phyloP scores from a whole-genome alignment of 495 filamentous ascomycete species.

The Aspergillus wentii region DNA sequence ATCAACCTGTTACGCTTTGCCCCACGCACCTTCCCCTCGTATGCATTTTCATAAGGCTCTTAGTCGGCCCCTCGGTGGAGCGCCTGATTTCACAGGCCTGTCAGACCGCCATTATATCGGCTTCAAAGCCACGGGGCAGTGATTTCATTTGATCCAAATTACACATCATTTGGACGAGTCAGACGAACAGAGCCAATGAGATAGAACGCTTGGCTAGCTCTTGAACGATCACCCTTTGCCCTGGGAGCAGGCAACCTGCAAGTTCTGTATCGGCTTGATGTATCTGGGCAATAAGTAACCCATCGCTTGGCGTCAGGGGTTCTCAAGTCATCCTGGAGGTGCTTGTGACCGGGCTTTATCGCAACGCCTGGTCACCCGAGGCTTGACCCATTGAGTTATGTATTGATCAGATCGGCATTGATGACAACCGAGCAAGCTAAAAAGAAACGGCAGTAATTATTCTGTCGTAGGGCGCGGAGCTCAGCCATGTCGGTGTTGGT shows the following conservation, averaged over 20 bases:
- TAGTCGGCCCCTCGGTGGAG: too few species aligned
- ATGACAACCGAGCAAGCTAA: too few species aligned
- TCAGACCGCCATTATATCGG: conserved; percentile 4
- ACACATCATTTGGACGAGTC: conserved; percentile 9
- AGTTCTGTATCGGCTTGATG: too few species aligned
- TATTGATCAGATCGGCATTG: too few species aligned
- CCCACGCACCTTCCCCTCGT: too few species aligned
- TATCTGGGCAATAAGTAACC: conserved; percentile 10
- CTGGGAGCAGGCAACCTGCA: too few species aligned
- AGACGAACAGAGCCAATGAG: conserved; percentile 10
- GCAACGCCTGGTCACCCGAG: too few species aligned
- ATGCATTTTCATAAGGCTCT: neutral
- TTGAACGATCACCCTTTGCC: conserved; percentile 1
- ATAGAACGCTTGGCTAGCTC: conserved; percentile 2
- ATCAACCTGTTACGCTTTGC: too few species aligned
- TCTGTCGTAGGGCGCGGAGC: too few species aligned
- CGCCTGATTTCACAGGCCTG: conserved; percentile 1
- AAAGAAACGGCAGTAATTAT: too few species aligned
- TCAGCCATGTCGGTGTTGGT: too few species aligned
- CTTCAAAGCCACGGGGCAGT: conserved; percentile 16
- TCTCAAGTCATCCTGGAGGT: conserved; percentile 13
- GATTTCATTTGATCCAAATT: conserved; percentile 2
- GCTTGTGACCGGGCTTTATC: conserved; percentile 23
- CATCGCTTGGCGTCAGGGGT: conserved; percentile 13
- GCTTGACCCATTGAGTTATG: too few species aligned